Evolutionary conservation across 2,329 filamentous ascomycete species (phyloP).

Genomic region (Ophiostoma triangulosporum): DNA sequence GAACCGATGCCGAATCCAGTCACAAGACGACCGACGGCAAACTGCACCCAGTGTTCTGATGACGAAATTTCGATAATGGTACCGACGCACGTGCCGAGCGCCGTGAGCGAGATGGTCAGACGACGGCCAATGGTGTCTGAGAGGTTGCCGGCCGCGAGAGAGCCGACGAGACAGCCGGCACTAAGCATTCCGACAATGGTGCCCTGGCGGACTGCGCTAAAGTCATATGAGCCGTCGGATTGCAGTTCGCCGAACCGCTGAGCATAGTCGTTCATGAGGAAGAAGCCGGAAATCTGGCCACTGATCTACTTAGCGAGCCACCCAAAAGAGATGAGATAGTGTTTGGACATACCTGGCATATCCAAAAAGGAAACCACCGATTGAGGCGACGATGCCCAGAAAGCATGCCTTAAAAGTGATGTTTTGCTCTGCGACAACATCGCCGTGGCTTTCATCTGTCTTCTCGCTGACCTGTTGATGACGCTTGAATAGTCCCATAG

Average conservation of each 20-base stretch:
- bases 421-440: not conserved
- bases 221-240: not conserved
- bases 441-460: not conserved
- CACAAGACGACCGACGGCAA: constrained; percentile 51
- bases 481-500: not conserved
- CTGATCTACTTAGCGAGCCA: not conserved
- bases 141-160: not conserved
- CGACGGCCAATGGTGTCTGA: constrained; percentile 38
- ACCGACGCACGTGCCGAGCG: constrained; percentile 46
- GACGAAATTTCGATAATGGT: constrained; percentile 55
- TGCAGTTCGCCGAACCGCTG: not conserved
- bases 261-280: not conserved
- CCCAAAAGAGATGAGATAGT: no score
- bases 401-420: not conserved
- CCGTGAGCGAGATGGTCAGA: constrained; percentile 47
- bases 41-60: constrained; percentile 43
- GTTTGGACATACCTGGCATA: not conserved
- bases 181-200: constrained; percentile 1
- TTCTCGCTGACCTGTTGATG: not conserved
- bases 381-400: not conserved
- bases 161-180: not conserved
- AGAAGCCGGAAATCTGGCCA: not conserved
- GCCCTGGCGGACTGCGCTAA: not conserved
- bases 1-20: constrained; percentile 56
- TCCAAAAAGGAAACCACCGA: not conserved